phyloP scores from a whole-genome alignment of 2,329 filamentous ascomycete species.

The Xylariaceae sp. region DNA sequence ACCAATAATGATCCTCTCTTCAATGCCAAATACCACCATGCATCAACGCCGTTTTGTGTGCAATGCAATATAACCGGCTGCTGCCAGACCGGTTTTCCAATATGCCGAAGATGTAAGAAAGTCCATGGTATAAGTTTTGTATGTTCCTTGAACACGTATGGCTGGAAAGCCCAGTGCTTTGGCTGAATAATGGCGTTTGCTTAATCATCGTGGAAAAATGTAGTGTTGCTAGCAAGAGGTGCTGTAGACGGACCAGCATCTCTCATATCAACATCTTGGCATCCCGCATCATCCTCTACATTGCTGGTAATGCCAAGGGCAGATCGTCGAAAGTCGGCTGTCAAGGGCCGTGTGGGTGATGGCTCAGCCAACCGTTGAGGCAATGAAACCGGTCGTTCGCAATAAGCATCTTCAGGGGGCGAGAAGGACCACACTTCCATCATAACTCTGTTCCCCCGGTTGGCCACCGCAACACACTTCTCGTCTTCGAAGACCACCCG shows the following conservation, averaged over 20 bases:
- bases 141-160: no score
- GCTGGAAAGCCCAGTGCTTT: no score
- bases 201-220: slow-evolving; percentile 47
- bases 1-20: no score
- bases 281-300: slow-evolving; percentile 27
- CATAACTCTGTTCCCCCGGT: slow-evolving; percentile 77
- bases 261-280: slow-evolving; percentile 51
- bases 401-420: slow-evolving; percentile 67
- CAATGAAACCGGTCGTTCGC: slow-evolving; percentile 48
- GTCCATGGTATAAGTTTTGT: no score
- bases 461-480: slow-evolving; percentile 94
- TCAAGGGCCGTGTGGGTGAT: slow-evolving; percentile 44
- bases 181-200: no score
- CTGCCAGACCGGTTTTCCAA: no score
- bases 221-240: slow-evolving; percentile 42
- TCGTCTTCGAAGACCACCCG: slow-evolving; percentile 97
- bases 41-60: no score
- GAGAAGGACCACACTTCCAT: slow-evolving; percentile 99
- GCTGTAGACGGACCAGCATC: slow-evolving; percentile 54
- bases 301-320: slow-evolving; percentile 14
- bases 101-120: no score
- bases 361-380: slow-evolving; percentile 44
- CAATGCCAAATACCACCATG: no score
- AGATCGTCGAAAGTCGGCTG: slow-evolving; percentile 35
- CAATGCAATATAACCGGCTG: no score